Percentiles rank a stretch among this genome's conserved stretches.
These are phyloP conservation scores for Clonostachys rosea DNA, from an alignment of 2,329 filamentous ascomycete species.

Conservation along the genomic window DNA sequence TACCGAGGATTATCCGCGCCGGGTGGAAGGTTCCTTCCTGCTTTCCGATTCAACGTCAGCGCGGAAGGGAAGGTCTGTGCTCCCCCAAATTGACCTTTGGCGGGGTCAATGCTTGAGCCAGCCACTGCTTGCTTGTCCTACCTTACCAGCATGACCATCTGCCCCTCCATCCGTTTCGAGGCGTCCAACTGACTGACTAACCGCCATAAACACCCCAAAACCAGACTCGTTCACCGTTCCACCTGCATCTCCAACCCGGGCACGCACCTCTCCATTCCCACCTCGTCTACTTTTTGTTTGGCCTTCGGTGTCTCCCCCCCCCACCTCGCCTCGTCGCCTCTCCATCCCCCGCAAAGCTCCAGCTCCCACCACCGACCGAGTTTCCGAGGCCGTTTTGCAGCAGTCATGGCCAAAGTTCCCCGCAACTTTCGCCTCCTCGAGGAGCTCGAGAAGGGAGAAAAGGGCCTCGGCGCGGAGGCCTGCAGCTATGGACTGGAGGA, in stretches of 20 bases:
- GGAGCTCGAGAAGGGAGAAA: constrained; percentile 98
- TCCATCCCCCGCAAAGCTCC: no score
- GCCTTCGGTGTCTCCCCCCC: no score
- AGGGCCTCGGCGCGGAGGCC: constrained; percentile 91
- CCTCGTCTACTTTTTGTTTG: no score
- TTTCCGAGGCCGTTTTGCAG: no score
- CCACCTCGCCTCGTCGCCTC: no score
- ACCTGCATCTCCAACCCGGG: no score
- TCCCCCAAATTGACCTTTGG: no score
- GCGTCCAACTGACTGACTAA: no score
- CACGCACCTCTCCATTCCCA: no score
- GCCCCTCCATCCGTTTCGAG: neutral
- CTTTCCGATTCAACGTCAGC: neutral
- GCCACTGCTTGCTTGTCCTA: neutral
- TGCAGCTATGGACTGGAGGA: constrained; percentile 96
- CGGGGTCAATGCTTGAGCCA: neutral
- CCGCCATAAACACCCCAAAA: no score
- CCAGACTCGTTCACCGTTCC: no score
- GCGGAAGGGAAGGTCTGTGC: neutral
- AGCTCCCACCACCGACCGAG: no score
- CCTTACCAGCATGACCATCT: neutral
- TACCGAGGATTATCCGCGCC: constrained; percentile 2
- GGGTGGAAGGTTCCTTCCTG: neutral
- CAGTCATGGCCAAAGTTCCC: constrained; percentile 58
- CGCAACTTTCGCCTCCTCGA: constrained; percentile 95